These are phyloP conservation scores for Pythium grandisporangium DNA, from an alignment of 352 stramenopile species.

Conservation along the genomic window DNA sequence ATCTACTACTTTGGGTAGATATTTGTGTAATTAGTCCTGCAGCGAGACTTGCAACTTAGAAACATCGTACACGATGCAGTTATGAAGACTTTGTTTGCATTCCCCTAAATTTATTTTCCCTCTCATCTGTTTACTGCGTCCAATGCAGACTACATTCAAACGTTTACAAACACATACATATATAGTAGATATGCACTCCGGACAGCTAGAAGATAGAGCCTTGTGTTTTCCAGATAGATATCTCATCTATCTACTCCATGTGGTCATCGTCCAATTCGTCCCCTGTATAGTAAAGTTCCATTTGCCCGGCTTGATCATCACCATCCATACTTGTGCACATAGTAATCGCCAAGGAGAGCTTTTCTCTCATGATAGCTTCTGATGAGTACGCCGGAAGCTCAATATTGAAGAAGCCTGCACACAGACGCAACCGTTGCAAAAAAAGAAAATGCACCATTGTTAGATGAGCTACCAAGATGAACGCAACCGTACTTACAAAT, in stretches of 20 bases:
- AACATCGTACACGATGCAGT: too few species aligned
- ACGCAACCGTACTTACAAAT: too few species aligned
- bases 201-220: too few species aligned
- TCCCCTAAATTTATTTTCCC: constrained; percentile 20
- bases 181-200: constrained; percentile 9
- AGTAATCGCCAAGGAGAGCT: constrained; percentile 63
- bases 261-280: constrained; percentile 50
- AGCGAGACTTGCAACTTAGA: too few species aligned
- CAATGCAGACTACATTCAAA: constrained; percentile 2
- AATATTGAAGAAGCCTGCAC: constrained; percentile 74
- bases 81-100: too few species aligned
- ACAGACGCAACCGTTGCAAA: too few species aligned
- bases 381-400: constrained; percentile 71
- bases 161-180: not conserved
- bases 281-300: constrained; percentile 64
- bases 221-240: too few species aligned
- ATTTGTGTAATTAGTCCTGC: too few species aligned
- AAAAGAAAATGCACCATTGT: too few species aligned
- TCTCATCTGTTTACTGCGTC: constrained; percentile 1
- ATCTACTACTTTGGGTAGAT: too few species aligned
- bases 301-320: constrained; percentile 53
- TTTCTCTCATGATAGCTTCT: constrained; percentile 57
- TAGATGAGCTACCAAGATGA: too few species aligned
- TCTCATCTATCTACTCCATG: constrained; percentile 21
- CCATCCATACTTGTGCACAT: constrained; percentile 78